Conservation (phyloP, 768 basidiomycete genomes). For the Lepiota venenata region DNA sequence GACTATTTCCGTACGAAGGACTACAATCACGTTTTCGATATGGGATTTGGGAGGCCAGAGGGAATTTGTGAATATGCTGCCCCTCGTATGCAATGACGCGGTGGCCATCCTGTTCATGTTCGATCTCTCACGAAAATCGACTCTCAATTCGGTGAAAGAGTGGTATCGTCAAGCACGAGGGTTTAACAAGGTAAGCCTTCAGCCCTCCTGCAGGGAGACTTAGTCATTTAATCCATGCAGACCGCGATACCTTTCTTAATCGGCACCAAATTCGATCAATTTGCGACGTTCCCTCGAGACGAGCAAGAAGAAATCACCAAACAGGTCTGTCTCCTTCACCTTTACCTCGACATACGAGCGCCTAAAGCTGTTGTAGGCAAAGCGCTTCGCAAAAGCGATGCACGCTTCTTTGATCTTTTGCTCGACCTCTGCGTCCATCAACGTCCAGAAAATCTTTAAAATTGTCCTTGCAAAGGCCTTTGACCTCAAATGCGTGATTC, state of each 20-base stretch:
- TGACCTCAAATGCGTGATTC: slow-evolving; percentile 97
- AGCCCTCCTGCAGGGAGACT: not conserved
- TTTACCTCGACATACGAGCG: slow-evolving; percentile 4
- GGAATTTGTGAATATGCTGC: slow-evolving; percentile 99
- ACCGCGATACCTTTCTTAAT: slow-evolving; percentile 98
- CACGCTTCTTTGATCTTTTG: slow-evolving; percentile 99
- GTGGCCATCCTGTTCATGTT: slow-evolving; percentile 99
- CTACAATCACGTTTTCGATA: slow-evolving; percentile 99
- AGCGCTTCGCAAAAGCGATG: slow-evolving; percentile 98
- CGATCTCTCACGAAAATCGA: slow-evolving; percentile 95
- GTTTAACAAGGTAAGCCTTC: slow-evolving; percentile 85
- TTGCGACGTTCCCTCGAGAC: slow-evolving; percentile 91
- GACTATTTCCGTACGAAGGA: slow-evolving; percentile 96
- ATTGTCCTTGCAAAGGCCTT: slow-evolving; percentile 97
- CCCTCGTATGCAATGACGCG: slow-evolving; percentile 98
- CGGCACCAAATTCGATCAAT: slow-evolving; percentile 98
- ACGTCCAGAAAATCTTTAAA: slow-evolving; percentile 99
- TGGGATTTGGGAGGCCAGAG: slow-evolving; percentile 98
- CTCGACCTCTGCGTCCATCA: slow-evolving; percentile 97
- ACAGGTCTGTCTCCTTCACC: slow-evolving; percentile 52
- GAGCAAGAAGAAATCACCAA: slow-evolving; percentile 99
- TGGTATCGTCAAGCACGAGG: slow-evolving; percentile 99
- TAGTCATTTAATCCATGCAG: slow-evolving; percentile 35
- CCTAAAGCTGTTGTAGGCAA: slow-evolving; percentile 55
- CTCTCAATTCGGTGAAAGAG: slow-evolving; percentile 97